Conservation (phyloP, 768 basidiomycete genomes). For the Termitomyces sp. region DNA sequence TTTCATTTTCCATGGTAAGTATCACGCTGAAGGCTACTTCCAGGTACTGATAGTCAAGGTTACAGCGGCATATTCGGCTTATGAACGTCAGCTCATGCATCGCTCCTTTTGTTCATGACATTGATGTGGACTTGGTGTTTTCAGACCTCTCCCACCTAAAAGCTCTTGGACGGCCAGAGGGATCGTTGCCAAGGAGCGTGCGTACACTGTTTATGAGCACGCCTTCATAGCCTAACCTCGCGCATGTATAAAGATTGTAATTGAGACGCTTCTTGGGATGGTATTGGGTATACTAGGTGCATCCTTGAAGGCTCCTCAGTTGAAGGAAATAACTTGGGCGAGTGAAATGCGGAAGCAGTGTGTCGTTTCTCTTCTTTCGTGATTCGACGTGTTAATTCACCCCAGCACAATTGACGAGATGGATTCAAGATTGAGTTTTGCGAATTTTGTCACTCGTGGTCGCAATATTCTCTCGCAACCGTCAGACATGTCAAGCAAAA, state of each 20-base stretch:
- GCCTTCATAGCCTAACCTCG: background rate
- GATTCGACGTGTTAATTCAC: slow-evolving; percentile 4
- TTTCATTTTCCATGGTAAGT: slow-evolving; percentile 50
- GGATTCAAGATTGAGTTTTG: slow-evolving; percentile 63
- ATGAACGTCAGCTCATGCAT: slow-evolving; percentile 54
- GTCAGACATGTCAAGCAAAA: background rate
- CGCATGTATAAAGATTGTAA: slow-evolving; percentile 43
- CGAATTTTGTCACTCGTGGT: slow-evolving; percentile 58
- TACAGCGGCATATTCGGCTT: slow-evolving; percentile 73
- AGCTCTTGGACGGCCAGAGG: slow-evolving; percentile 67
- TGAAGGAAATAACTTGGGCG: slow-evolving; percentile 85
- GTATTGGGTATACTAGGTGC: slow-evolving; percentile 70
- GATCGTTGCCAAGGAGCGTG: slow-evolving; percentile 60
- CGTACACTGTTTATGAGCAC: slow-evolving; percentile 9
- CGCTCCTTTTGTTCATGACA: background rate
- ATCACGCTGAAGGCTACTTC: slow-evolving; percentile 1
- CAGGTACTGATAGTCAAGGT: slow-evolving; percentile 2
- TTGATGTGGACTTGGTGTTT: background rate
- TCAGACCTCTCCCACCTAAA: slow-evolving; percentile 74
- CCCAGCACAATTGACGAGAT: slow-evolving; percentile 69
- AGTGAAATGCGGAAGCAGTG: slow-evolving; percentile 85
- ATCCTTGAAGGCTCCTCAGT: slow-evolving; percentile 55
- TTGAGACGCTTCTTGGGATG: slow-evolving; percentile 61
- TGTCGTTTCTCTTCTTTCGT: slow-evolving; percentile 16
- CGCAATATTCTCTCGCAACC: slow-evolving; percentile 30